These are phyloP conservation scores for Fonsecaea pedrosoi DNA, from an alignment of 2,329 filamentous ascomycete genomes.

Conservation along the genomic window DNA sequence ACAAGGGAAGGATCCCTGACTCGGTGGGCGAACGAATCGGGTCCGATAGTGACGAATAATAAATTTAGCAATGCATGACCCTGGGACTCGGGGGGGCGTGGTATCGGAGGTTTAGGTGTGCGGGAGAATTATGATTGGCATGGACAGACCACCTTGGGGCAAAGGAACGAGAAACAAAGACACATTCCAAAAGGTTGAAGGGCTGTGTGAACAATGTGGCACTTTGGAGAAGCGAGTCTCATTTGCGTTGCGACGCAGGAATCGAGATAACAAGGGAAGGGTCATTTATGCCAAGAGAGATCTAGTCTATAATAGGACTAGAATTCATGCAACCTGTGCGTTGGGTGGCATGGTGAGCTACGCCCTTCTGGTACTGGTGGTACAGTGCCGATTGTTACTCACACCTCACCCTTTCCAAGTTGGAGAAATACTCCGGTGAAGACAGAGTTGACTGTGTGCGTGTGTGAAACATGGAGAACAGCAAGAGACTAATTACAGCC, in stretches of 20 bases:
- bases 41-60: background rate
- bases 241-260: background rate
- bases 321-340: background rate
- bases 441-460: background rate
- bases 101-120: background rate
- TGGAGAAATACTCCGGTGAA: slow-evolving; percentile 9
- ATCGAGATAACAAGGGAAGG: background rate
- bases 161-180: background rate
- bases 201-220: background rate
- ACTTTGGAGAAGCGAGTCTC: slow-evolving; percentile 7
- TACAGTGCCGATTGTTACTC: background rate
- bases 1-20: background rate
- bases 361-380: background rate
- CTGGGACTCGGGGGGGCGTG: background rate
- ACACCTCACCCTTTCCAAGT: slow-evolving; percentile 1
- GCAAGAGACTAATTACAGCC: background rate
- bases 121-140: background rate
- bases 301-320: background rate
- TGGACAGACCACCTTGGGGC: slow-evolving; percentile 4
- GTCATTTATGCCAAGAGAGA: background rate
- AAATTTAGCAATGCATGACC: background rate
- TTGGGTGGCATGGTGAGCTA: slow-evolving; percentile 3
- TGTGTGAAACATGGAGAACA: background rate
- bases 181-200: background rate
- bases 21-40: background rate